phyloP scores from a whole-genome alignment of 352 stramenopile genomes.

The Pythium vanterpoolii region DNA sequence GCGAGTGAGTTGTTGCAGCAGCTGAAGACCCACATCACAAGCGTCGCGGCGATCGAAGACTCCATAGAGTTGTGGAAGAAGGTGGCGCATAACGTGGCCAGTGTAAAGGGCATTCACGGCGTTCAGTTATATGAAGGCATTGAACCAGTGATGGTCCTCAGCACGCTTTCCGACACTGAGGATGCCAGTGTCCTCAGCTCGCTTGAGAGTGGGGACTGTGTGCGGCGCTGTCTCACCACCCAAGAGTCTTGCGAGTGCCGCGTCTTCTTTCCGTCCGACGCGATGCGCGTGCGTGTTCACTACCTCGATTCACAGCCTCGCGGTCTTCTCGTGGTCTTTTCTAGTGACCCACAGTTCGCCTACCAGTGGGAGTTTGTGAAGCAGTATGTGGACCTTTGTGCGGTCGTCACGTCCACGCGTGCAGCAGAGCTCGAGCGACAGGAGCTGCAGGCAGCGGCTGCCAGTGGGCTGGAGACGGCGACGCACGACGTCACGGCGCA shows the following conservation, averaged over 20 bases:
- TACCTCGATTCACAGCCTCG: no score
- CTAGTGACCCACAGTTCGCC: not conserved
- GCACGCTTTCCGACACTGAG: constrained; percentile 9
- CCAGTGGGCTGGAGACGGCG: constrained; percentile 1
- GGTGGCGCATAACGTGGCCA: not conserved
- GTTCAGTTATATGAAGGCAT: not conserved
- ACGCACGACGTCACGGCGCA: constrained; percentile 6
- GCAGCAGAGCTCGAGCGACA: constrained; percentile 1
- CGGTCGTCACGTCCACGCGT: not conserved
- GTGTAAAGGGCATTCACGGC: not conserved
- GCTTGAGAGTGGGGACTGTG: not conserved
- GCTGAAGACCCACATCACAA: not conserved
- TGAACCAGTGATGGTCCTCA: not conserved
- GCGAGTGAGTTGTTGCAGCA: not conserved
- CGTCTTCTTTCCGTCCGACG: not conserved
- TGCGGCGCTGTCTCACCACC: not conserved
- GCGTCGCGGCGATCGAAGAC: not conserved
- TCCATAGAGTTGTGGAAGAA: constrained; percentile 1
- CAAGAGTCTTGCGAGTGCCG: not conserved
- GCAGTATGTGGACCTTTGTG: not conserved
- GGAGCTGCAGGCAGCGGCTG: not conserved
- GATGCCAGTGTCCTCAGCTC: constrained; percentile 1
- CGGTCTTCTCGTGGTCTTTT: constrained; percentile 5
- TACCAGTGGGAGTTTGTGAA: constrained; percentile 1
- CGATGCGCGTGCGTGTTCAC: constrained; percentile 6